Evolutionary conservation across 805 yeast genomes (phyloP), one percentile per base, ranked within the genome.

Genomic region (Spathaspora passalidarum): DNA sequence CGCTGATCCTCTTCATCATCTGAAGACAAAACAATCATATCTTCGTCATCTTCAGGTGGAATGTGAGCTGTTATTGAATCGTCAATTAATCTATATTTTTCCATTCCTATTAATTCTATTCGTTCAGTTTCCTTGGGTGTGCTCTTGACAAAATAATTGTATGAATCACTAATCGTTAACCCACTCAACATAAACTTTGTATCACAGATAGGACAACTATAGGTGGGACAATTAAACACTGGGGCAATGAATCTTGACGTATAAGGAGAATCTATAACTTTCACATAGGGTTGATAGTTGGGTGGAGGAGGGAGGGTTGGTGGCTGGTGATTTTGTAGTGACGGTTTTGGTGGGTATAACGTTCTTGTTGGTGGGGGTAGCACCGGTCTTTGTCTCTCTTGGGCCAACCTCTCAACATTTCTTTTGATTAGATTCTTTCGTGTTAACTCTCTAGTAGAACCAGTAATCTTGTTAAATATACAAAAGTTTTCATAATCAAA

Each of bases 401-500:
- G 37, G 3, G 16, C 2, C 19, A 42, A 18, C 18, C 18, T 46
- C 34, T 35, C 43, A 29, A 21, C 32, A 45, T 43, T 57, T n/a
- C 37, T 43, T 10, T 32, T 35, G 14, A 35, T 64, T 36, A 57
- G 43, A 34, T 64, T 64, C 45, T 59, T 60, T 29, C 52, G 50
- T 18, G 64, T 53, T 36, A 72, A 50, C 3, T 60, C 63, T 40
- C 59, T 63, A 36, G 56, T 57, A 2, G 65, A 50, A 2, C 52
- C 51, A 11, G 69, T 62, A 4, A 72, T 59, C 22, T 59, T 65
- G 49, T 70, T 65, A 49, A 69, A 69, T 14, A 60, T 44, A 51
- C 76, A 72, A 44, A 72, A 72, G 34, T 56, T 68, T 10, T 69
- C 69, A 43, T 63, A 68, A 47, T 72, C 77, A 54, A 72, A 72